Evolutionary conservation across 108 stramenopile species (phyloP).

Genomic region (Fragilaria crotonensis): DNA sequence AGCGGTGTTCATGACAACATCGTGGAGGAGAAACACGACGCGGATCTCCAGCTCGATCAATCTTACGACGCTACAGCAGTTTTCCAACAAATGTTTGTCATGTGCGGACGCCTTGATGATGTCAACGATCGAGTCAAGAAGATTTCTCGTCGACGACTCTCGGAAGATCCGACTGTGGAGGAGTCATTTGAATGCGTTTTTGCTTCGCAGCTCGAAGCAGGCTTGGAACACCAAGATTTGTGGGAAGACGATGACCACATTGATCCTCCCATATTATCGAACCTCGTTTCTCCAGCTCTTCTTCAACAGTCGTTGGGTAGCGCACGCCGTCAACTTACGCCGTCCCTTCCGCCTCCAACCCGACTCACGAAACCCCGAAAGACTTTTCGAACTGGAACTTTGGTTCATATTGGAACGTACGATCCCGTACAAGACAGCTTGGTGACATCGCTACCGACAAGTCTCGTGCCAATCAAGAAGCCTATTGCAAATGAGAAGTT

Average conservation of each 20-base stretch:
- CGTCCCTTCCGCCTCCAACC: slow-evolving; percentile 9
- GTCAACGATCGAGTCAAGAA: neutral
- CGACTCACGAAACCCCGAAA: slow-evolving; percentile 9
- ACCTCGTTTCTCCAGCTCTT: slow-evolving; percentile 22
- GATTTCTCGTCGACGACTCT: neutral
- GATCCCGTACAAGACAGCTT: slow-evolving; percentile 15
- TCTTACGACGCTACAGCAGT: too few species aligned
- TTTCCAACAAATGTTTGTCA: too few species aligned
- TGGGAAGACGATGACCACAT: slow-evolving; percentile 3
- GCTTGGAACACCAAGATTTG: slow-evolving; percentile 13
- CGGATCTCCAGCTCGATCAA: too few species aligned
- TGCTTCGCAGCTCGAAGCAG: slow-evolving; percentile 36
- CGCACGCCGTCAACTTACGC: neutral
- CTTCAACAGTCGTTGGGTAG: slow-evolving; percentile 10
- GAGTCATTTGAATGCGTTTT: slow-evolving; percentile 62
- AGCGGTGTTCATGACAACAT: too few species aligned
- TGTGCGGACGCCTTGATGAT: neutral
- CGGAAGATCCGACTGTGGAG: slow-evolving; percentile 52
- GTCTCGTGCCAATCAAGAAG: neutral
- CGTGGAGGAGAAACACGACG: too few species aligned
- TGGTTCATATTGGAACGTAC: slow-evolving; percentile 37
- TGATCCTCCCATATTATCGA: neutral
- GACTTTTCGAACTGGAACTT: slow-evolving; percentile 20
- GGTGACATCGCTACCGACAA: neutral
- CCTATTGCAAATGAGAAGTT: slow-evolving; percentile 1